A percentile compares a stretch with the other conserved stretches of the same genome.
These are phyloP conservation scores for Geotrichum reessii DNA, from an alignment of 1,139 yeast genomes.

Conservation along the genomic window DNA sequence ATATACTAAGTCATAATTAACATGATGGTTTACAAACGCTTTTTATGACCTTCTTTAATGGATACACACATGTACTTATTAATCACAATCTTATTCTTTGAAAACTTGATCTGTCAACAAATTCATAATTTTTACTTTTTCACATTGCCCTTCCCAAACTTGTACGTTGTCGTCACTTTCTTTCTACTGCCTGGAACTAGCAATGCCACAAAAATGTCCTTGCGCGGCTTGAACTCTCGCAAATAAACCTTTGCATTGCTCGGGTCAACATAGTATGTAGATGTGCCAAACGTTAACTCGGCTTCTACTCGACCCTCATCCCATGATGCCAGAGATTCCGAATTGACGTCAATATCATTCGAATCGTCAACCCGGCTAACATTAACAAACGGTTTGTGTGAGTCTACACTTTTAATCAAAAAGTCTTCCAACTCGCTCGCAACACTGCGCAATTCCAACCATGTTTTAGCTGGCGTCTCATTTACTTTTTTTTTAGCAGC, in stretches of 20 bases:
- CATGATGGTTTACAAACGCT: no score
- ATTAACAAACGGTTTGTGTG: background rate
- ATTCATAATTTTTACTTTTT: background rate
- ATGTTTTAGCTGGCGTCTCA: background rate
- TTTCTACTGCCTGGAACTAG: slow-evolving; percentile 14
- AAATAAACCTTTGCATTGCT: slow-evolving; percentile 1
- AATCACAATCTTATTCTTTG: no score
- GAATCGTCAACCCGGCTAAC: background rate
- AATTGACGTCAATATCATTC: background rate
- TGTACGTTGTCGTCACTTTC: background rate
- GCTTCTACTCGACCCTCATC: background rate
- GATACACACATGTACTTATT: background rate
- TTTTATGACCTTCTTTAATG: no score
- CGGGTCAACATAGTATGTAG: background rate
- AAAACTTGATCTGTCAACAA: no score
- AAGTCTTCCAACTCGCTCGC: background rate
- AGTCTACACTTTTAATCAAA: background rate
- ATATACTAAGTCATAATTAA: no score
- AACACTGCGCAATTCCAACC: background rate
- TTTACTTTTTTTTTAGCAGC: background rate
- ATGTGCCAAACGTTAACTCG: background rate
- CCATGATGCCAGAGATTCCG: background rate
- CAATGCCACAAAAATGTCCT: slow-evolving; percentile 12
- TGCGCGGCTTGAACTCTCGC: slow-evolving; percentile 17
- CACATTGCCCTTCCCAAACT: background rate